These are phyloP conservation scores for Saccharomyces hybrid DNA, from an alignment of 1,139 yeast genomes.

Conservation along the genomic window DNA sequence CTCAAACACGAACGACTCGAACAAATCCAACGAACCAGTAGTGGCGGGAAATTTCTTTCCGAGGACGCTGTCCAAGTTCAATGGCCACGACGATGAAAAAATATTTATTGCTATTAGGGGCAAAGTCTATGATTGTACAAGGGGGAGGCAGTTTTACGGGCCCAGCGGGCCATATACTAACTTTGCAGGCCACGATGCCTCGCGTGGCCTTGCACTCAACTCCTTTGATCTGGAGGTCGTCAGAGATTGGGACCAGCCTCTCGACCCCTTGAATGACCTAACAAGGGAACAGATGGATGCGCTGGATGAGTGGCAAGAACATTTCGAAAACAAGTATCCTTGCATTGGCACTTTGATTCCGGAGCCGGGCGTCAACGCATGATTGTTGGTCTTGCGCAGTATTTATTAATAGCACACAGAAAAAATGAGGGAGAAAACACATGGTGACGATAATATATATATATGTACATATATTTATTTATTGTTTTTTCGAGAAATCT, in stretches of 20 bases:
- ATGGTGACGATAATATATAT: neutral
- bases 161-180: conserved; percentile 95
- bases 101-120: conserved; percentile 82
- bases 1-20: conserved; percentile 4
- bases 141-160: conserved; percentile 83
- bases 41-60: conserved; percentile 83
- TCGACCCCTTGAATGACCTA: conserved; percentile 63
- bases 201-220: conserved; percentile 85
- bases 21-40: conserved; percentile 43
- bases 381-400: neutral
- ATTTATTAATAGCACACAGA: neutral
- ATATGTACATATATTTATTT: neutral
- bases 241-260: conserved; percentile 56
- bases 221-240: conserved; percentile 67
- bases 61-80: conserved; percentile 59
- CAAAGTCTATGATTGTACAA: conserved; percentile 75
- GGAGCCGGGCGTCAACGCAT: conserved; percentile 28
- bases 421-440: neutral
- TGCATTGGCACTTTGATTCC: conserved; percentile 53
- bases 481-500: neutral
- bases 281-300: conserved; percentile 55
- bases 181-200: conserved; percentile 96
- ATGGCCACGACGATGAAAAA: conserved; percentile 71
- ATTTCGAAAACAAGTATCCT: conserved; percentile 71
- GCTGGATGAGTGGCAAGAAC: conserved; percentile 78